Evolutionary conservation across 495 filamentous ascomycete genomes (phyloP).

Genomic region (Letharia columbiana): DNA sequence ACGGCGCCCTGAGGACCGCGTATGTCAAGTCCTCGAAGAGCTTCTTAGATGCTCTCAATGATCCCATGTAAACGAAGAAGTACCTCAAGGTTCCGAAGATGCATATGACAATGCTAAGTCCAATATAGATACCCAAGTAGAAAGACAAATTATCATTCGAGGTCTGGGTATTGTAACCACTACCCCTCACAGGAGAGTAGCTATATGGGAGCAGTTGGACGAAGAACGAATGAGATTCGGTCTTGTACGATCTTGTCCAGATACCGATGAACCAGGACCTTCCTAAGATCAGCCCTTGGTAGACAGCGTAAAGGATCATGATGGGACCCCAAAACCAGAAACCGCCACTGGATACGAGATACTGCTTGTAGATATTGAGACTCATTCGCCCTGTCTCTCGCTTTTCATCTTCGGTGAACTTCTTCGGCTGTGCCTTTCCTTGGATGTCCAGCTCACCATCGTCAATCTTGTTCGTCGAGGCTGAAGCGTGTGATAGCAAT

Average conservation of each 20-base stretch:
- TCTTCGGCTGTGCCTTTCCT: constrained; percentile 40
- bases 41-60: constrained; percentile 52
- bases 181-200: not conserved
- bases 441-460: constrained; percentile 21
- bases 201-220: constrained; percentile 3
- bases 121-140: constrained; percentile 62
- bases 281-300: constrained; percentile 44
- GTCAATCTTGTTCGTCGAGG: constrained; percentile 20
- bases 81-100: constrained; percentile 50
- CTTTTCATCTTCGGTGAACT: constrained; percentile 67
- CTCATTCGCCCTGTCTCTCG: constrained; percentile 58
- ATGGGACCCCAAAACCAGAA: constrained; percentile 51
- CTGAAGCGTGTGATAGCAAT: constrained; percentile 29
- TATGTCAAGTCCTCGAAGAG: constrained; percentile 58
- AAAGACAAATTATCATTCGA: constrained; percentile 36
- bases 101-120: constrained; percentile 48
- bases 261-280: constrained; percentile 61
- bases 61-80: constrained; percentile 48
- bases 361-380: constrained; percentile 52
- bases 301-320: constrained; percentile 42
- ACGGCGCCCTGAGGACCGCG: constrained; percentile 58
- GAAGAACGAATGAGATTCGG: not conserved
- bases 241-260: constrained; percentile 47
- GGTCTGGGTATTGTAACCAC: not conserved
- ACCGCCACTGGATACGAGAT: constrained; percentile 58